Evolutionary conservation across 148 eudicot species (phyloP).

Genomic region (Pharnaceum exiguum): DNA sequence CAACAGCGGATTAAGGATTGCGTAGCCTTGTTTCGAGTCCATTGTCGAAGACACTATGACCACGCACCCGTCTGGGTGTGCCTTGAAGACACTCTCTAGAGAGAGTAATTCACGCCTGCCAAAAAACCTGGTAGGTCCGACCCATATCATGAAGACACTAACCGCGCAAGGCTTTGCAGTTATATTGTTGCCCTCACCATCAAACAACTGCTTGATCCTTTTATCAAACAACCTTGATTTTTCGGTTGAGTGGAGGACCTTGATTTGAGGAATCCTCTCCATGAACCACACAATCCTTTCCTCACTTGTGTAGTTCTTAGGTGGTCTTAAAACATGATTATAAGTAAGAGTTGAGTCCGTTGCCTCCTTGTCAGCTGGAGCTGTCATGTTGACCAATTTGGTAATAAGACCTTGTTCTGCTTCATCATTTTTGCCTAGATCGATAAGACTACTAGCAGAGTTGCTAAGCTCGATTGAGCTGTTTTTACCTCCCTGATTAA

Average conservation of each 20-base stretch:
- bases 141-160: constrained; percentile 65
- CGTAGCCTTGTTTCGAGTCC: constrained; percentile 44
- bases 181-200: neutral
- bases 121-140: constrained; percentile 37
- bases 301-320: constrained; percentile 6
- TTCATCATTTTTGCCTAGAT: too few relatives aligned
- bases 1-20: constrained; percentile 34
- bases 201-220: constrained; percentile 23
- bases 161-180: constrained; percentile 19
- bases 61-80: constrained; percentile 57
- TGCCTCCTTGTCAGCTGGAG: too few relatives aligned
- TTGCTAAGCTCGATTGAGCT: too few relatives aligned
- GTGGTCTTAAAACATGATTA: constrained; percentile 15
- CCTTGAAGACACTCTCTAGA: constrained; percentile 48
- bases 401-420: too few relatives aligned
- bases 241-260: constrained; percentile 30
- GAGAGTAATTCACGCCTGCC: constrained; percentile 40
- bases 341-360: too few relatives aligned
- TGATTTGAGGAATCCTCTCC: constrained; percentile 28
- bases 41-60: constrained; percentile 49
- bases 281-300: constrained; percentile 37
- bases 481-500: too few relatives aligned
- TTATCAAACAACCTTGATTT: constrained; percentile 19
- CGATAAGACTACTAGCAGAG: too few relatives aligned
- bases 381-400: too few relatives aligned